Conservation (phyloP, 2,329 filamentous ascomycete genomes). For the Sclerotinia spermophila region DNA sequence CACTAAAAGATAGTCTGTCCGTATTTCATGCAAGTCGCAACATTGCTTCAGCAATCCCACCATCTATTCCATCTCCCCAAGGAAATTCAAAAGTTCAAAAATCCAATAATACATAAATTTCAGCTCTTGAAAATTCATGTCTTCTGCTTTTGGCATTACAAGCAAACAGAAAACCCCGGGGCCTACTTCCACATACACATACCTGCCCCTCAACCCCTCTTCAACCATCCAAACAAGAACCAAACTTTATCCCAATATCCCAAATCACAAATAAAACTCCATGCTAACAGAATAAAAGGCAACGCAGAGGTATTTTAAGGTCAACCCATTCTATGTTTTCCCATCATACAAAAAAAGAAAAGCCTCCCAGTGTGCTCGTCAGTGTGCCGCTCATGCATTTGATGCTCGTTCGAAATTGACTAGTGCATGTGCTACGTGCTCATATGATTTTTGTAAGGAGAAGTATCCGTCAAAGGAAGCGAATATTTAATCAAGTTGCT, state of each 20-base stretch:
- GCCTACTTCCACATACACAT: neutral
- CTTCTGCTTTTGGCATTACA: constrained; percentile 18
- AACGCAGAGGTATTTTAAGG: neutral
- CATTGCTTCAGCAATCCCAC: neutral
- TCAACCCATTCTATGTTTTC: constrained; percentile 10
- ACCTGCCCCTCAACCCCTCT: neutral
- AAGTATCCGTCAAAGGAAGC: neutral
- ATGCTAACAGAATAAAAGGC: constrained; percentile 13
- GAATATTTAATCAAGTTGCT: neutral
- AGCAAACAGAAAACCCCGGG: neutral
- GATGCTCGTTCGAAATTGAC: constrained; percentile 15
- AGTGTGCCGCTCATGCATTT: constrained; percentile 18
- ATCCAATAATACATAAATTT: constrained; percentile 29
- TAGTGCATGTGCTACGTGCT: constrained; percentile 4
- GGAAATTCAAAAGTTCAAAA: constrained; percentile 5
- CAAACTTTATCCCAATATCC: constrained; percentile 5
- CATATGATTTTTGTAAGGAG: constrained; percentile 5
- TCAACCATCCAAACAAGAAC: constrained; percentile 4
- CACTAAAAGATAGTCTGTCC: neutral
- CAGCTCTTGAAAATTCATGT: constrained; percentile 36
- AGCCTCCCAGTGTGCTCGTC: constrained; percentile 10
- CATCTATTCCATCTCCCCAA: constrained; percentile 3
- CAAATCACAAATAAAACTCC: constrained; percentile 14
- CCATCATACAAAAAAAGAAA: constrained; percentile 1
- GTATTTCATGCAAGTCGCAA: neutral